phyloP scores from a whole-genome alignment of 106 monocot species.

The Allium cepa region DNA sequence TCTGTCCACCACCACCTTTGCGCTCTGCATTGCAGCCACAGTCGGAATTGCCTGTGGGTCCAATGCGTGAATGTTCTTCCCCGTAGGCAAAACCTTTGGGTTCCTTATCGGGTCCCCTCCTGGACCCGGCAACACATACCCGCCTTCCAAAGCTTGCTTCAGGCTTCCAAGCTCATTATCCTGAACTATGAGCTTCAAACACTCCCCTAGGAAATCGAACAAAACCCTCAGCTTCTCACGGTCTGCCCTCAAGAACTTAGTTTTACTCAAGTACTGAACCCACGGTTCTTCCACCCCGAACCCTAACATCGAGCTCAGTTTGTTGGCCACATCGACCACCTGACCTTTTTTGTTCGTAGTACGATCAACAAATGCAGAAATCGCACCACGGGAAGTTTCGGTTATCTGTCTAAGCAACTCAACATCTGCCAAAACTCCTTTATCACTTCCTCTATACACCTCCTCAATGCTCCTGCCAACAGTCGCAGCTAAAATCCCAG shows the following conservation, averaged over 20 bases:
- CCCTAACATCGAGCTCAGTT: slow-evolving; percentile 49
- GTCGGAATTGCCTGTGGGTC: slow-evolving; percentile 68
- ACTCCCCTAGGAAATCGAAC: slow-evolving; percentile 46
- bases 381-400: slow-evolving; percentile 47
- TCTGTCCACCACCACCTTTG: slow-evolving; percentile 58
- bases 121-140: slow-evolving; percentile 57
- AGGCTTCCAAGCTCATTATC: slow-evolving; percentile 60
- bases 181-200: slow-evolving; percentile 46
- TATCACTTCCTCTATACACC: slow-evolving; percentile 60
- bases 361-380: slow-evolving; percentile 41
- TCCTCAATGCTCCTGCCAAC: slow-evolving; percentile 52
- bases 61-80: slow-evolving; percentile 26
- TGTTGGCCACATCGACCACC: slow-evolving; percentile 53
- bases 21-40: slow-evolving; percentile 63
- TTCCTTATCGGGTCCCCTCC: slow-evolving; percentile 66
- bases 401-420: slow-evolving; percentile 56
- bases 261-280: slow-evolving; percentile 57
- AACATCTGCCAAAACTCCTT: slow-evolving; percentile 46
- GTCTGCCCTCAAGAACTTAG: slow-evolving; percentile 51
- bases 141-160: slow-evolving; percentile 56
- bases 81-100: slow-evolving; percentile 72
- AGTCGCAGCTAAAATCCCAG: slow-evolving; percentile 46
- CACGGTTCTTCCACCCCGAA: slow-evolving; percentile 56
- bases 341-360: slow-evolving; percentile 55
- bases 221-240: slow-evolving; percentile 46